phyloP scores from a whole-genome alignment of 129 eudicot genomes.

The Dittrichia graveolens region DNA sequence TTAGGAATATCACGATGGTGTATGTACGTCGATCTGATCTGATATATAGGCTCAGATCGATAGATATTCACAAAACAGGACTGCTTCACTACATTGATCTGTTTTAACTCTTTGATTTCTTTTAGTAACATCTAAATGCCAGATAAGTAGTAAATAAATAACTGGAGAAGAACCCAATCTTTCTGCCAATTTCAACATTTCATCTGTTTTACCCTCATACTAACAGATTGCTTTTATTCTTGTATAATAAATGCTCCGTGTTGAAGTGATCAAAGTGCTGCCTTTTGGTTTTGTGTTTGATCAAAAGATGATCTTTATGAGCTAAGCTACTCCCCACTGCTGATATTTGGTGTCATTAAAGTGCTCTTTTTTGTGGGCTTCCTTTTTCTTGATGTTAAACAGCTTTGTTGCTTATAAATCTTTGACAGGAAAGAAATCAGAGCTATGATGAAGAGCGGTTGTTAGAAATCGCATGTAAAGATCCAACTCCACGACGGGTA shows the following conservation, averaged over 20 bases:
- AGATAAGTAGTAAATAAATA: not conserved
- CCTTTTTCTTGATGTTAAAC: not conserved
- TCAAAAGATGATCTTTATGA: not conserved
- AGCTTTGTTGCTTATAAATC: not conserved
- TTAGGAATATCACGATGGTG: not conserved
- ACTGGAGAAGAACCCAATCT: not conserved
- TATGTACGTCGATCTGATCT: not conserved
- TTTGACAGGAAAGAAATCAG: conserved; percentile 32
- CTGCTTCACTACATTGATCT: not conserved
- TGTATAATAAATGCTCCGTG: not conserved
- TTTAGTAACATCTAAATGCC: no score
- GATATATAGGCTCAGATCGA: not conserved
- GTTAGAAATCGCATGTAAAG: conserved; percentile 25
- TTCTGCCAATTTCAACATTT: not conserved
- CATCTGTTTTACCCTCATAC: not conserved
- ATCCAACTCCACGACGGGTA: conserved; percentile 22
- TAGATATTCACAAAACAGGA: not conserved
- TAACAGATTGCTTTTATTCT: not conserved
- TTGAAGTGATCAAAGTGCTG: not conserved
- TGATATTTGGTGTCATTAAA: not conserved
- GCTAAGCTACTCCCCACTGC: not conserved
- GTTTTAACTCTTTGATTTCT: no score
- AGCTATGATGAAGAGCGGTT: conserved; percentile 24
- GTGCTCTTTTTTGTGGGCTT: not conserved
- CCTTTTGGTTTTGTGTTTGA: not conserved